phyloP scores from a whole-genome alignment of 2,329 filamentous ascomycete species.

The Claviceps maximensis region DNA sequence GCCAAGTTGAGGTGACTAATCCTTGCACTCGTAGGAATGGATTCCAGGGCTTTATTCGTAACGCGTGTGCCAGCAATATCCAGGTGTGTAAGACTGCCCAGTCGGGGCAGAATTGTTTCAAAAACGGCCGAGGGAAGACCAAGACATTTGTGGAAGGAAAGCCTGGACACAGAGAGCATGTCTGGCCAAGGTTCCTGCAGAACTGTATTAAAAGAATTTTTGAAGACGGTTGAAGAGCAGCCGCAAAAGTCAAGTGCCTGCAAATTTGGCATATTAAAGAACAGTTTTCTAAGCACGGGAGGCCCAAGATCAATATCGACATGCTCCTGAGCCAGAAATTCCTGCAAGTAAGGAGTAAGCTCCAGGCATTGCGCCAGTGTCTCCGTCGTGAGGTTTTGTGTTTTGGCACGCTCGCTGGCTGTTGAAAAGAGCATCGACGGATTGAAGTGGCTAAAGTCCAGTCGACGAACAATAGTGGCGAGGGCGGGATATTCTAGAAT shows the following conservation, averaged over 20 bases:
- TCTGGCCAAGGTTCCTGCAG: conserved; percentile 39
- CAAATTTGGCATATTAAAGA: conserved; percentile 51
- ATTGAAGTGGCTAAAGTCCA: conserved; percentile 81
- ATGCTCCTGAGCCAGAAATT: conserved; percentile 71
- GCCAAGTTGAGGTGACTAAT: conserved; percentile 69
- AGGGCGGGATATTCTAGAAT: conserved; percentile 52
- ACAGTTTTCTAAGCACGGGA: conserved; percentile 56
- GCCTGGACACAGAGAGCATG: conserved; percentile 45
- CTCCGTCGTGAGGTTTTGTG: conserved; percentile 61
- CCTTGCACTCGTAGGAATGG: conserved; percentile 56
- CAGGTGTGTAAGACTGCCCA: conserved; percentile 58
- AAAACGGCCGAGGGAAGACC: conserved; percentile 55
- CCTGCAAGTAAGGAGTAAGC: conserved; percentile 59
- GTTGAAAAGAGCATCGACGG: conserved; percentile 64
- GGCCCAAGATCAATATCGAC: conserved; percentile 61
- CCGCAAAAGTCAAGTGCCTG: conserved; percentile 65
- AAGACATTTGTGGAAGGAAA: conserved; percentile 70
- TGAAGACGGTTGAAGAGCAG: conserved; percentile 56
- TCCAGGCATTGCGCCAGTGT: conserved; percentile 60
- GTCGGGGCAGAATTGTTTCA: conserved; percentile 56
- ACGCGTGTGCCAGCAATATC: conserved; percentile 70
- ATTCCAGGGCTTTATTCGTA: conserved; percentile 55
- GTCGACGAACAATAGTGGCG: conserved; percentile 61
- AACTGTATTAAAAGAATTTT: conserved; percentile 47
- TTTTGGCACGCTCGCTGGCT: conserved; percentile 59